Conservation (phyloP, 805 yeast genomes). For the Ogataea populi-albae region DNA sequence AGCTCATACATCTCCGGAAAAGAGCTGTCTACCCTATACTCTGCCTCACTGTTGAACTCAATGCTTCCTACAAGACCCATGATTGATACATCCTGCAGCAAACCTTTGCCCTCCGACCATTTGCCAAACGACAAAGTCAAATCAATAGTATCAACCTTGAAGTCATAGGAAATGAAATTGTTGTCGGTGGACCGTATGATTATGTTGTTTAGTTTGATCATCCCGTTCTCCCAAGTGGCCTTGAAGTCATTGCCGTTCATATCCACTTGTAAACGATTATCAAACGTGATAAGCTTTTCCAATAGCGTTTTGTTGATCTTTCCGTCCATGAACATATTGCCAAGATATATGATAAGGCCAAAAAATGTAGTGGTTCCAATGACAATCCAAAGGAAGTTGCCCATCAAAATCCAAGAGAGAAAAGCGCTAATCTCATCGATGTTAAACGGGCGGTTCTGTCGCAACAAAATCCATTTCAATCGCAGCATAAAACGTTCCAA, state of each 20-base stretch:
- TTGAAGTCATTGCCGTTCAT: conserved; percentile 33
- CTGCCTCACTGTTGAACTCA: conserved; percentile 14
- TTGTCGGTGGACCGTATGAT: conserved; percentile 22
- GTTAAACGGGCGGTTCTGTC: conserved; percentile 48
- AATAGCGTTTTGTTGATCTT: conserved; percentile 26
- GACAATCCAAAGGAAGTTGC: conserved; percentile 51
- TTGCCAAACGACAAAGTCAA: conserved; percentile 48
- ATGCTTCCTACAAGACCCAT: conserved; percentile 44
- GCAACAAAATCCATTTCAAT: conserved; percentile 44
- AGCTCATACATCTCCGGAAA: conserved; percentile 36
- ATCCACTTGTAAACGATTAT: conserved; percentile 30
- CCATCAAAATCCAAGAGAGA: conserved; percentile 56
- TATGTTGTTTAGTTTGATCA: conserved; percentile 43
- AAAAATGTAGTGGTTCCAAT: conserved; percentile 59
- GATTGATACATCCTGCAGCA: conserved; percentile 47
- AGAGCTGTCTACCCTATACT: conserved; percentile 20
- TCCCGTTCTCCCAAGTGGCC: conserved; percentile 50
- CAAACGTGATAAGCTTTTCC: conserved; percentile 31
- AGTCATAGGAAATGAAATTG: conserved; percentile 27
- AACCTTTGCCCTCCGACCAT: conserved; percentile 55
- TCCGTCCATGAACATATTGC: conserved; percentile 35
- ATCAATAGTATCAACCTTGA: conserved; percentile 41
- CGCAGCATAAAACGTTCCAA: conserved; percentile 16
- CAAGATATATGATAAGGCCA: conserved; percentile 43
- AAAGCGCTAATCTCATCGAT: conserved; percentile 53